Evolutionary conservation across 2,329 filamentous ascomycete species (phyloP), one percentile per base, ranked within the genome.

Genomic region (Penicillium sumatraense): DNA sequence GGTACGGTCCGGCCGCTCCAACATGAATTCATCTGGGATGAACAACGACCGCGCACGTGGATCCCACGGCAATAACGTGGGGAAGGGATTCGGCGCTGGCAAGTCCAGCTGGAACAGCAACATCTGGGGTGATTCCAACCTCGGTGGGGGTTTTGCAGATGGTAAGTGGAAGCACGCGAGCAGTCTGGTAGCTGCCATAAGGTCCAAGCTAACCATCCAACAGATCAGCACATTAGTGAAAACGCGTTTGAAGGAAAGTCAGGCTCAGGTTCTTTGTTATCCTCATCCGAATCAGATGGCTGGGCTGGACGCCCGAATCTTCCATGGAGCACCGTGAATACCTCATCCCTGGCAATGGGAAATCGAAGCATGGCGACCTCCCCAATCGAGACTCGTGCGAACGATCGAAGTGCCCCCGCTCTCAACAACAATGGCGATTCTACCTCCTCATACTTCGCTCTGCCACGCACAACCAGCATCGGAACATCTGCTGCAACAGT

Each of bases 211-310:
- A 20, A 57, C 47, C 29, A 20, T 26, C 54, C 49, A 9, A 16
- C 33, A 72, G 70, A 72, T 49, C 66, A 69, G 59, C 62, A 65
- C 53, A 61, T 62, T 10, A 29, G 56, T 13, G 65, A 75, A 2
- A 63, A 60, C 31, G 66, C 60, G 9, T 73, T 80, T 35, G 82
- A 84, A 62, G 81, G 78, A 51, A 85, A 87, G 66, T 86, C 85
- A 3, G 89, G 89, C 46, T 90, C 89, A 5, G 82, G 86, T 57
- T 89, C 88, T 55, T 78, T 92, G 35, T 81, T 89, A 56, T 81
- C 85, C 41, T 84, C 86, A 38, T 89, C 89, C 9, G 87, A 91
- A 66, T 83, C 84, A 16, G 87, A 90, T 62, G 78, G 81, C 44
- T 90, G 87, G 86, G 72, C 66, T 56, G 74, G 73, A 49, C 78